These are phyloP conservation scores for Vitis hybrid DNA, from an alignment of 177 flowering plant genomes.

Conservation along the genomic window DNA sequence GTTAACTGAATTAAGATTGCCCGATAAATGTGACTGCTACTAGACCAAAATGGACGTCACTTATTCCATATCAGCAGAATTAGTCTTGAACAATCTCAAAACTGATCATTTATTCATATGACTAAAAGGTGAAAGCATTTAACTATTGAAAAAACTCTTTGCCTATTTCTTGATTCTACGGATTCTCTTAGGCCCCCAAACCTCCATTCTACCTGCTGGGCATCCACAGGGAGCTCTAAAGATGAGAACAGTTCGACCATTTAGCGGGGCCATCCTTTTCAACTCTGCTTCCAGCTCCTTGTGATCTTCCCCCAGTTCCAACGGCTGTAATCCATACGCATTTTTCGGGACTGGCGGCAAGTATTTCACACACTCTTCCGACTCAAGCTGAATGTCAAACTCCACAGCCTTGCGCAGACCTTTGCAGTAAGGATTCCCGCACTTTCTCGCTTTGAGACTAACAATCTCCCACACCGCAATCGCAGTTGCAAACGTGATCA, in stretches of 20 bases:
- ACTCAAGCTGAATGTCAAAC: conserved; percentile 60
- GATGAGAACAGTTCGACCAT: conserved; percentile 59
- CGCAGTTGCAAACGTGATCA: conserved; percentile 20
- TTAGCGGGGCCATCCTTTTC: conserved; percentile 58
- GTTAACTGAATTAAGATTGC: too few relatives aligned
- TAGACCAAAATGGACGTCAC: too few relatives aligned
- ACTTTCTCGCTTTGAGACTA: conserved; percentile 34
- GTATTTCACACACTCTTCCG: conserved; percentile 52
- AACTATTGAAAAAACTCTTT: too few relatives aligned
- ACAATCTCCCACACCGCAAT: conserved; percentile 40
- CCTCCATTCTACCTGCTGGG: conserved; percentile 61
- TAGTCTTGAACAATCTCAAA: too few relatives aligned
- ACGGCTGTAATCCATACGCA: conserved; percentile 27
- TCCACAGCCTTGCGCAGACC: conserved; percentile 58
- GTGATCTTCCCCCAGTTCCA: conserved; percentile 49
- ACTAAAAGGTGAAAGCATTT: too few relatives aligned
- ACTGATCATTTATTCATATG: too few relatives aligned
- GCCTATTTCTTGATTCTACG: conserved; percentile 52
- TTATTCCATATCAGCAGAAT: too few relatives aligned
- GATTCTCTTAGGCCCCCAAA: conserved; percentile 53
- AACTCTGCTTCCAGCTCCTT: conserved; percentile 54
- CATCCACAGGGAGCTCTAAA: conserved; percentile 63
- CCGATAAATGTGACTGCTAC: too few relatives aligned
- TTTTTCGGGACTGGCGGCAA: conserved; percentile 32
- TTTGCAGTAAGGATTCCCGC: conserved; percentile 49